A percentile compares a stretch with the other conserved stretches of the same genome.
Conservation (phyloP, 306 rosid species). For the Argentina anserina region DNA sequence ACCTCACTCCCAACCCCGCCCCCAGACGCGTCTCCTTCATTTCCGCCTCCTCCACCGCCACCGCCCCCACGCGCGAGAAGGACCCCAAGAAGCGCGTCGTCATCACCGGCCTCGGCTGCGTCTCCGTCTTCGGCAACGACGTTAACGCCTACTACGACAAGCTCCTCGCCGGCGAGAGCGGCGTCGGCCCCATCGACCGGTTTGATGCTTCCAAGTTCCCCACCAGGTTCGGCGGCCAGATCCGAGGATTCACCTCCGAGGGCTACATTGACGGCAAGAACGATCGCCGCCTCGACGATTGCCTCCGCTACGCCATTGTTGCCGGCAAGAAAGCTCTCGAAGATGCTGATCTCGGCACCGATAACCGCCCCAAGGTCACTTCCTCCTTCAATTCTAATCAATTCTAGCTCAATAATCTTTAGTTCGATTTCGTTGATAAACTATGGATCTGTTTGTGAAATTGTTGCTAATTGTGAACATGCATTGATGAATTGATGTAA, state of each 20-base stretch:
- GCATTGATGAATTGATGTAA: constrained; percentile 3
- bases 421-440: not conserved
- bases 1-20: constrained; percentile 13
- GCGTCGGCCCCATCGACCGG: constrained; percentile 66
- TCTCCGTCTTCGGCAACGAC: constrained; percentile 85
- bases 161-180: constrained; percentile 86
- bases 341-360: constrained; percentile 67
- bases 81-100: constrained; percentile 96
- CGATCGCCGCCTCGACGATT: constrained; percentile 84
- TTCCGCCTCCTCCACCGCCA: constrained; percentile 42
- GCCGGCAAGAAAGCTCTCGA: constrained; percentile 94
- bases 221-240: constrained; percentile 92
- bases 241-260: constrained; percentile 68
- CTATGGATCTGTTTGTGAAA: constrained; percentile 8
- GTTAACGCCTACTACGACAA: constrained; percentile 72
- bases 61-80: constrained; percentile 76
- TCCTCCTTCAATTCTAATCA: not conserved
- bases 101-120: constrained; percentile 83
- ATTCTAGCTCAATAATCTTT: no score
- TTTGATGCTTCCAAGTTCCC: constrained; percentile 95
- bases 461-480: not conserved
- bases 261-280: constrained; percentile 95
- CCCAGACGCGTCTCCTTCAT: constrained; percentile 32
- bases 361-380: constrained; percentile 55
- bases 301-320: constrained; percentile 84